phyloP scores from a whole-genome alignment of 495 filamentous ascomycete genomes.

The Niebla homalea region DNA sequence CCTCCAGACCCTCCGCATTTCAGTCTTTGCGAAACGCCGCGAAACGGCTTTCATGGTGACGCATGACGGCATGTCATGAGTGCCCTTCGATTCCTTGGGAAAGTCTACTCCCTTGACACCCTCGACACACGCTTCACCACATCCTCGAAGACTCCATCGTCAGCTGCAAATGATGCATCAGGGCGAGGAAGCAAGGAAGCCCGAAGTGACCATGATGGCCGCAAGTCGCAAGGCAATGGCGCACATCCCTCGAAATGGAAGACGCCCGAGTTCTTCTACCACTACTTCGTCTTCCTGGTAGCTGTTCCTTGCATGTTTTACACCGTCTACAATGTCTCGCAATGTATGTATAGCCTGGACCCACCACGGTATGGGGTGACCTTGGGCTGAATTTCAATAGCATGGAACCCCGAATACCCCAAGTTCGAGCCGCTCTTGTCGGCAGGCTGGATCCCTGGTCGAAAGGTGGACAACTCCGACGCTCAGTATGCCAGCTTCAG shows the following conservation, averaged over 20 bases:
- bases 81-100: slow-evolving; percentile 33
- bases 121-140: slow-evolving; percentile 84
- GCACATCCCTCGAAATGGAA: slow-evolving; percentile 58
- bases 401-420: slow-evolving; percentile 65
- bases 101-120: slow-evolving; percentile 73
- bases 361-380: background rate
- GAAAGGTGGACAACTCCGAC: slow-evolving; percentile 88
- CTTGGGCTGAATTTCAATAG: slow-evolving; percentile 30
- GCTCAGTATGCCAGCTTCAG: slow-evolving; percentile 78
- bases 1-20: too few species aligned
- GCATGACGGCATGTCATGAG: slow-evolving; percentile 23
- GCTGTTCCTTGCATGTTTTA: slow-evolving; percentile 85
- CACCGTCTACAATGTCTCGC: slow-evolving; percentile 70
- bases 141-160: slow-evolving; percentile 46
- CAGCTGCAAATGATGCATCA: slow-evolving; percentile 13
- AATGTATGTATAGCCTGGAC: slow-evolving; percentile 41
- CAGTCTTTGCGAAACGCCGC: too few species aligned
- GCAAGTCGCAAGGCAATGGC: slow-evolving; percentile 31
- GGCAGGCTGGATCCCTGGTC: slow-evolving; percentile 87
- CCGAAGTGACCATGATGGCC: slow-evolving; percentile 9
- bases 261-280: slow-evolving; percentile 74
- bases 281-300: slow-evolving; percentile 56
- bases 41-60: too few species aligned
- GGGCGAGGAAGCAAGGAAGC: slow-evolving; percentile 4
- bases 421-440: slow-evolving; percentile 60